Evolutionary conservation across 257 asterid genomes (phyloP).

Genomic region (Solanum bukasovii): DNA sequence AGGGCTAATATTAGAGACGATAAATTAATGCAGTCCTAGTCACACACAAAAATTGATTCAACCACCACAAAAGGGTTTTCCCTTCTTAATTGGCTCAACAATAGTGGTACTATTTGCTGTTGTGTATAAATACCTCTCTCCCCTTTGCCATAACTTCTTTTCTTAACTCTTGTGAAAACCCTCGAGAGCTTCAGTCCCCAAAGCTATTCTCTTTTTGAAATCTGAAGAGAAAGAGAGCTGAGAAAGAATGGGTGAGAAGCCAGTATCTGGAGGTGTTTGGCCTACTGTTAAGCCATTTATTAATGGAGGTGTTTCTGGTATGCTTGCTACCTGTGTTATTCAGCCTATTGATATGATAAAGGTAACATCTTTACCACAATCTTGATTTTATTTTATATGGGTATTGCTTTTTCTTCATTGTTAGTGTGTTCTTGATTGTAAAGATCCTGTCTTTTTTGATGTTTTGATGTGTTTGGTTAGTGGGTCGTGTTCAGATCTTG

Average conservation of each 20-base stretch:
- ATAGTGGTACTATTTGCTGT: slow-evolving; percentile 9
- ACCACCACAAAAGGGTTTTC: neutral
- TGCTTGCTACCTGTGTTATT: slow-evolving; percentile 95
- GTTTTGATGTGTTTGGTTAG: neutral
- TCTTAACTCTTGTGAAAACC: neutral
- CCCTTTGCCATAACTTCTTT: neutral
- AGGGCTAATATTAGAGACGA: neutral
- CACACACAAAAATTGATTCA: neutral
- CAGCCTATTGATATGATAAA: slow-evolving; percentile 97
- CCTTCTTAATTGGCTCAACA: neutral
- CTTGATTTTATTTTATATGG: neutral
- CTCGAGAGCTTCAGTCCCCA: neutral
- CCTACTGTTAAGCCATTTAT: slow-evolving; percentile 76
- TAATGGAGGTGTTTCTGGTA: slow-evolving; percentile 90
- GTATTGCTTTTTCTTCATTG: neutral
- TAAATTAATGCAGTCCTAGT: neutral
- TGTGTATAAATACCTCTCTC: neutral
- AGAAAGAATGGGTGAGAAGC: slow-evolving; percentile 27
- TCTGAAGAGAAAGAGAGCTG: slow-evolving; percentile 38
- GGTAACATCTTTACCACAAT: slow-evolving; percentile 22
- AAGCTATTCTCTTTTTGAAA: neutral
- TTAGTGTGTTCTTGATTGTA: neutral
- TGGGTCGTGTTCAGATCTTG: slow-evolving; percentile 8
- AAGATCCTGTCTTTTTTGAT: neutral
- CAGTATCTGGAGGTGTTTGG: slow-evolving; percentile 75